Evolutionary conservation across 2,329 filamentous ascomycete species (phyloP).

Genomic region (Ceratocystis huliohia): DNA sequence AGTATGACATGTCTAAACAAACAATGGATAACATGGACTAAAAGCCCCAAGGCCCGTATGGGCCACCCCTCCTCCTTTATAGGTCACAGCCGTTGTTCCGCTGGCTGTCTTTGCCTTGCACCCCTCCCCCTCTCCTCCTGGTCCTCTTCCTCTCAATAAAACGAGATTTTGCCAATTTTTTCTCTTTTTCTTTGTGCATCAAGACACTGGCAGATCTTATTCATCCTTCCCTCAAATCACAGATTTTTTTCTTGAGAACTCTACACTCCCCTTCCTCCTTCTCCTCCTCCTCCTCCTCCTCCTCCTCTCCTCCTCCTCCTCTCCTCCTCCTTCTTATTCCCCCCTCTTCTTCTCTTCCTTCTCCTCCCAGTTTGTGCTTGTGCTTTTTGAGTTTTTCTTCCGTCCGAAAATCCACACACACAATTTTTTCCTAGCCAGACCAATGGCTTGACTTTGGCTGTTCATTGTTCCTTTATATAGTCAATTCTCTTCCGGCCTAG

Average conservation of each 20-base stretch:
- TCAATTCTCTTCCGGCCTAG: slow-evolving; percentile 1
- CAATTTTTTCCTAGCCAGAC: not conserved
- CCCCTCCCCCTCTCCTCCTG: not conserved
- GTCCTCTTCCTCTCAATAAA: not conserved
- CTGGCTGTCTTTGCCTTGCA: not conserved
- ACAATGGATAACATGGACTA: not conserved
- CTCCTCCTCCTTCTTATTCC: not conserved
- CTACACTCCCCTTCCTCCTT: slow-evolving; percentile 11
- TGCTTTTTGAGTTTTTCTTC: slow-evolving; percentile 9
- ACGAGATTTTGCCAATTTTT: not conserved
- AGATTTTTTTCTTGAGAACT: slow-evolving; percentile 7
- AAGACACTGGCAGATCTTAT: slow-evolving; percentile 10
- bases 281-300: not conserved
- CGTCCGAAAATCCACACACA: slow-evolving; percentile 7
- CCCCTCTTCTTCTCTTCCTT: not conserved
- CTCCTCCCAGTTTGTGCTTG: slow-evolving; percentile 6
- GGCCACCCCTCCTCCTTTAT: not conserved
- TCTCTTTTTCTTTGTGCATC: not conserved
- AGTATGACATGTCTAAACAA: not conserved
- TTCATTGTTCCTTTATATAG: slow-evolving; percentile 10
- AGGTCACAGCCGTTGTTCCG: slow-evolving; percentile 2
- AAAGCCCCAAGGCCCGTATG: not conserved
- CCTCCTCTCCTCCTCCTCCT: not conserved
- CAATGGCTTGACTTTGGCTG: not conserved
- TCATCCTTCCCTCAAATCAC: slow-evolving; percentile 2